Percentiles rank a stretch among this genome's conserved stretches.
Evolutionary conservation across 1,284 basidiomycete species (phyloP).

Genomic region (Ustilago loliicola): DNA sequence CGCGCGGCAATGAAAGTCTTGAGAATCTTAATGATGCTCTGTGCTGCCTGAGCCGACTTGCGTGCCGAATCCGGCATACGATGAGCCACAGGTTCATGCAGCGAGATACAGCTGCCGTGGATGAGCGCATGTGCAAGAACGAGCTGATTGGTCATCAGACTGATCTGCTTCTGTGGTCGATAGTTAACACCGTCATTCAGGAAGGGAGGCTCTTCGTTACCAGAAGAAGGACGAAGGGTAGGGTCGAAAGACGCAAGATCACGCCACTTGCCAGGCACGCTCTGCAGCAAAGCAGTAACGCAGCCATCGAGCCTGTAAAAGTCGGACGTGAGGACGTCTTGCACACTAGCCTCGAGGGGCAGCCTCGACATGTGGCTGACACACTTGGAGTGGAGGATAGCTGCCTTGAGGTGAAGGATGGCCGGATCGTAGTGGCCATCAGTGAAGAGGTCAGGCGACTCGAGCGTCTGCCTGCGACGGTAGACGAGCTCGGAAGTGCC

Average conservation of each 20-base stretch:
- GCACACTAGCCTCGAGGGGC: conserved; percentile 31
- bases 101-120: conserved; percentile 45
- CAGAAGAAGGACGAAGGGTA: conserved; percentile 18
- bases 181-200: conserved; percentile 53
- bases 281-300: conserved; percentile 36
- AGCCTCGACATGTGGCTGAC: conserved; percentile 53
- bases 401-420: conserved; percentile 54
- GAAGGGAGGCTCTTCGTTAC: conserved; percentile 34
- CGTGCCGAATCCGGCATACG: conserved; percentile 39
- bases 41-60: conserved; percentile 44
- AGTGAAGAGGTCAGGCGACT: conserved; percentile 53
- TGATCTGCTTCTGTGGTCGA: conserved; percentile 42
- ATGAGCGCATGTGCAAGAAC: conserved; percentile 49
- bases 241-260: conserved; percentile 40
- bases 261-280: conserved; percentile 46
- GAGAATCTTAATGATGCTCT: conserved; percentile 50
- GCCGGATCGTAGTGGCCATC: conserved; percentile 49
- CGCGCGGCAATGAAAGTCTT: conserved; percentile 50
- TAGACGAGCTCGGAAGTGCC: conserved; percentile 32
- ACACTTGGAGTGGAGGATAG: conserved; percentile 46
- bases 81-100: conserved; percentile 56
- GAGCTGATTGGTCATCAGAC: conserved; percentile 48
- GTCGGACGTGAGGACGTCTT: conserved; percentile 44
- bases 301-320: conserved; percentile 46
- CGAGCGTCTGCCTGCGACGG: conserved; percentile 49